phyloP scores from a whole-genome alignment of 805 yeast species.

The Candida piceae region DNA sequence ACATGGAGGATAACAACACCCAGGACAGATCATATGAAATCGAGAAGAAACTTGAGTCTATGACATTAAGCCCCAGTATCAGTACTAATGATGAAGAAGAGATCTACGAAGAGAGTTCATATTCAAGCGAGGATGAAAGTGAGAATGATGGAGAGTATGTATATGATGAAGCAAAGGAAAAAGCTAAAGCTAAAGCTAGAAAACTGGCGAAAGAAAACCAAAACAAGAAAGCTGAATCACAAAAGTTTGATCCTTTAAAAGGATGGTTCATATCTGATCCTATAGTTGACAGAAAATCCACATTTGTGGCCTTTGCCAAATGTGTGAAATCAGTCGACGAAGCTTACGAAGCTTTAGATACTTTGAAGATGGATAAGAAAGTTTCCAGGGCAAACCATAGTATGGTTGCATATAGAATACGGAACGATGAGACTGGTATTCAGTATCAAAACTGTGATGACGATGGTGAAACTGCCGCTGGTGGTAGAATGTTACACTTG shows the following conservation, averaged over 20 bases:
- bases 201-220: conserved; percentile 2
- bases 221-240: conserved; percentile 3
- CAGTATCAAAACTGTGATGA: conserved; percentile 85
- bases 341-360: conserved; percentile 47
- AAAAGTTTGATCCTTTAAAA: conserved; percentile 41
- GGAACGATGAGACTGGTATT: conserved; percentile 43
- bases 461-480: conserved; percentile 97
- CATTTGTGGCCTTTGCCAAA: conserved; percentile 74
- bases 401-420: conserved; percentile 84
- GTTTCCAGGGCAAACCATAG: conserved; percentile 68
- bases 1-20: conserved; percentile 9
- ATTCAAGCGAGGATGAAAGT: background rate
- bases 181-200: conserved; percentile 16
- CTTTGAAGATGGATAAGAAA: conserved; percentile 58
- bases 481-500: conserved; percentile 76
- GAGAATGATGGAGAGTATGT: conserved; percentile 8
- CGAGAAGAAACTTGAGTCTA: too few relatives aligned
- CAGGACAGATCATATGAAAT: too few relatives aligned
- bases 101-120: conserved; percentile 1
- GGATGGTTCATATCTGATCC: conserved; percentile 81
- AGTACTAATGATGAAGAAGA: too few relatives aligned
- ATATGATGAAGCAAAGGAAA: conserved; percentile 27
- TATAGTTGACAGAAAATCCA: conserved; percentile 75
- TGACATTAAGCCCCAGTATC: background rate
- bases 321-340: conserved; percentile 62